Evolutionary conservation across 2,329 filamentous ascomycete species (phyloP).

Genomic region (Chaetomium strumarium): DNA sequence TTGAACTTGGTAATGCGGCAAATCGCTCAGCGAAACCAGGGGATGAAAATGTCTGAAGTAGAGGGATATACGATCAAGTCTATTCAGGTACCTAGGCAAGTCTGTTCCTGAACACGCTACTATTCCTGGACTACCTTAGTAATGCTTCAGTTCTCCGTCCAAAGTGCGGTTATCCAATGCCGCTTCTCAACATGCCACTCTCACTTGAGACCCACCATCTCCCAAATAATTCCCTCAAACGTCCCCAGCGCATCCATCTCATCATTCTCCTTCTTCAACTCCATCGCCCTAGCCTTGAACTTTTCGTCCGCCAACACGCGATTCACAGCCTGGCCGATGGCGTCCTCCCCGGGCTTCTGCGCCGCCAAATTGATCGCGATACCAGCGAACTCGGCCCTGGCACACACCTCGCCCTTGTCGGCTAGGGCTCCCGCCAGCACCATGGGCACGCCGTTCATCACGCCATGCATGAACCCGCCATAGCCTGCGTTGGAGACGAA

Average conservation of each 20-base stretch:
- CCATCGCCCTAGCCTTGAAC: slow-evolving; percentile 29
- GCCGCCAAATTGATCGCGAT: slow-evolving; percentile 40
- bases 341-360: slow-evolving; percentile 27
- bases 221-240: slow-evolving; percentile 7
- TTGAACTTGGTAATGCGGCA: no score
- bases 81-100: no score
- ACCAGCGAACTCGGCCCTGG: slow-evolving; percentile 38
- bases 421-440: slow-evolving; percentile 39
- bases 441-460: slow-evolving; percentile 42
- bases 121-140: no score
- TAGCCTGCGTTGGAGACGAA: slow-evolving; percentile 47
- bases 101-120: no score
- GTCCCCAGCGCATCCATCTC: slow-evolving; percentile 12
- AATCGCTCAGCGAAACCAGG: no score
- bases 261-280: slow-evolving; percentile 23
- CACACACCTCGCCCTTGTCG: slow-evolving; percentile 38
- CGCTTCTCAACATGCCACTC: no score
- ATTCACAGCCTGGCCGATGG: slow-evolving; percentile 29
- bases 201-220: neutral
- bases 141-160: no score
- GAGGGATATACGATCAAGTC: no score
- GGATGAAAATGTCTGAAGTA: no score
- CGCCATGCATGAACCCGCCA: slow-evolving; percentile 40
- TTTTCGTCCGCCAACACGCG: slow-evolving; percentile 27
- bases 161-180: no score